Conservation (phyloP, 805 yeast species). For the Wickerhamiella spandovensis region DNA sequence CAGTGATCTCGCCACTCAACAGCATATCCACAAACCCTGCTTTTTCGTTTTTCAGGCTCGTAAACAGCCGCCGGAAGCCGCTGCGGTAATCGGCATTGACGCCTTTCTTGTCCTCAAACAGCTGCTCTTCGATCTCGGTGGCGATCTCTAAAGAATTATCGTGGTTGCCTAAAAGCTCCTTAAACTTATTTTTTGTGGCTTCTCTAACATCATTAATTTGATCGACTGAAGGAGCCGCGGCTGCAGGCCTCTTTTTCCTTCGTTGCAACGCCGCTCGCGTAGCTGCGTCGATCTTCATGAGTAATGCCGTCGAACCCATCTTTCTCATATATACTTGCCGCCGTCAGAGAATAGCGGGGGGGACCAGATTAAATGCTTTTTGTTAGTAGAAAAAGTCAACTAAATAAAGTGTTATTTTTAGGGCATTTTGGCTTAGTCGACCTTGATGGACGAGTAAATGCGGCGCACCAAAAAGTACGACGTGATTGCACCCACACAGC, state of each 20-base stretch:
- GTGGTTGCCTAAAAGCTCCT: conserved; percentile 7
- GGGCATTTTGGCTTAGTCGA: conserved; percentile 39
- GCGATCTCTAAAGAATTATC: conserved; percentile 10
- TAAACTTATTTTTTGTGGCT: conserved; percentile 10
- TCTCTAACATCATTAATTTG: conserved; percentile 9
- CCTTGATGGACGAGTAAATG: conserved; percentile 75
- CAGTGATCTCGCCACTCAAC: conserved; percentile 18
- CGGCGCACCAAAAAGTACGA: conserved; percentile 59
- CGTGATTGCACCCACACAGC: conserved; percentile 73
- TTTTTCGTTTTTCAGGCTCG: conserved; percentile 19
- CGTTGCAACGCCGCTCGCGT: conserved; percentile 6
- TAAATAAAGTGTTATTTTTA: too few relatives aligned
- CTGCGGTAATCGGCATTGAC: conserved; percentile 18
- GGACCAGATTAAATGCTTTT: too few relatives aligned
- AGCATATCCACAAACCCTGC: conserved; percentile 16
- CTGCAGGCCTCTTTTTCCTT: conserved; percentile 5
- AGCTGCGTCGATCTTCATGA: conserved; percentile 8
- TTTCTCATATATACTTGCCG: too few relatives aligned
- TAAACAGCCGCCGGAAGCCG: conserved; percentile 20
- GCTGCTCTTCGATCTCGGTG: conserved; percentile 16
- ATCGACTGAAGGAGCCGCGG: background rate
- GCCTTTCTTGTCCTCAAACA: conserved; percentile 13
- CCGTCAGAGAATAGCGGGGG: too few relatives aligned
- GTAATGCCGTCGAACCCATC: too few relatives aligned
- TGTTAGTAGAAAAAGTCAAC: too few relatives aligned